phyloP scores from a whole-genome alignment of 1,139 yeast species.

The Blastobotrys proliferans region DNA sequence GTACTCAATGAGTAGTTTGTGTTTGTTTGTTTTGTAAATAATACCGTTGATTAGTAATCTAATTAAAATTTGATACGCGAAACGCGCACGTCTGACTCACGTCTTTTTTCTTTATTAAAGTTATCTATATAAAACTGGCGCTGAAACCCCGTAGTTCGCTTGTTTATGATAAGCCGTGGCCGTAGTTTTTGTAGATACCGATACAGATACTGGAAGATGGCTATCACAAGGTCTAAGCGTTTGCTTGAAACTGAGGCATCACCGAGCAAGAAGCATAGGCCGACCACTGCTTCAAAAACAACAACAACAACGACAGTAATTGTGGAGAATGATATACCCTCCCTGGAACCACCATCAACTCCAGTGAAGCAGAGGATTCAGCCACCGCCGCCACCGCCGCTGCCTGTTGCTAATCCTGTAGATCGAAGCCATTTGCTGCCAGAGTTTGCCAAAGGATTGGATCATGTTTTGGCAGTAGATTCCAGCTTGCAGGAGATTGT shows the following conservation, averaged over 20 bases:
- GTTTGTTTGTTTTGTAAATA: background rate
- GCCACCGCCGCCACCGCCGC: background rate
- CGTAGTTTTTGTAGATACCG: too few species aligned
- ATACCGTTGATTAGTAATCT: background rate
- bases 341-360: background rate
- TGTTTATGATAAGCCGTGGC: too few species aligned
- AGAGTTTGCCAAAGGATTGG: slow-evolving; percentile 36
- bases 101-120: background rate
- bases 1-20: slow-evolving; percentile 7
- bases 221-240: slow-evolving; percentile 5
- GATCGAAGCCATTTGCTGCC: slow-evolving; percentile 1
- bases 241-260: background rate
- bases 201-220: slow-evolving; percentile 4
- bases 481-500: slow-evolving; percentile 31
- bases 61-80: background rate
- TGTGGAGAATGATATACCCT: too few species aligned
- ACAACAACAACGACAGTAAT: too few species aligned
- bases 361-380: background rate
- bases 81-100: background rate
- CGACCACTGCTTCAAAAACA: too few species aligned
- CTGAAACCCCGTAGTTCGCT: too few species aligned
- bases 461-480: slow-evolving; percentile 35
- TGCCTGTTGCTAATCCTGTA: background rate
- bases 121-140: too few species aligned
- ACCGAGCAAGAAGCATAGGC: background rate